phyloP scores from a whole-genome alignment of 2,329 filamentous ascomycete genomes.

The Fusarium globosum region DNA sequence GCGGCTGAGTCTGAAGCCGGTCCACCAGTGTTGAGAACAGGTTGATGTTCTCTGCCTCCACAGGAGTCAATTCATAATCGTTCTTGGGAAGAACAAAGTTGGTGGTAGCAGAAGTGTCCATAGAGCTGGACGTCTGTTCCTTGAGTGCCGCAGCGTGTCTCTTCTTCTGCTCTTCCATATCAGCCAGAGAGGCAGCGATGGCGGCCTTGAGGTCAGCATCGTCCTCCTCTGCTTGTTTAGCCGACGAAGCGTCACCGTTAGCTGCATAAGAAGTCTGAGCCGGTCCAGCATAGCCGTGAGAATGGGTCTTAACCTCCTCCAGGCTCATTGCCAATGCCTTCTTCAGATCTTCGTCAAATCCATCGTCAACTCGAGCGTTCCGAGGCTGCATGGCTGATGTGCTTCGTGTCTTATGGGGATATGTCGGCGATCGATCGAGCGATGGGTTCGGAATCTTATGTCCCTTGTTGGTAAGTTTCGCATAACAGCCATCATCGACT shows the following conservation, averaged over 20 bases:
- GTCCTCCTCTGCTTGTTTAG: conserved; percentile 78
- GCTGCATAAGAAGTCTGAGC: conserved; percentile 52
- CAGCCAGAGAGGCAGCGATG: conserved; percentile 91
- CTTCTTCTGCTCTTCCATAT: conserved; percentile 99
- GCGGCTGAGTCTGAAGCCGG: conserved; percentile 91
- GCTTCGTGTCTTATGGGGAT: conserved; percentile 72
- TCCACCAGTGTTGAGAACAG: conserved; percentile 95
- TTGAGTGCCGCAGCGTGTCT: conserved; percentile 86
- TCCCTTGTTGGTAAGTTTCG: conserved; percentile 82
- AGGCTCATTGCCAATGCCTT: conserved; percentile 95
- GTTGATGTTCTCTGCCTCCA: conserved; percentile 98
- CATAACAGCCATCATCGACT: conserved; percentile 95
- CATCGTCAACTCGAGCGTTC: conserved; percentile 86
- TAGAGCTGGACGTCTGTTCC: conserved; percentile 71
- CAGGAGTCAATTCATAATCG: conserved; percentile 91
- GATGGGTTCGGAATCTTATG: conserved; percentile 55
- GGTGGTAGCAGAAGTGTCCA: conserved; percentile 52
- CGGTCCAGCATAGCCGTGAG: conserved; percentile 77
- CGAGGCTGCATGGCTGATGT: conserved; percentile 85
- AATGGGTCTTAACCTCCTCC: conserved; percentile 85
- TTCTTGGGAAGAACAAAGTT: conserved; percentile 78
- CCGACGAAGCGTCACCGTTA: conserved; percentile 50
- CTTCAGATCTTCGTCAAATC: conserved; percentile 95
- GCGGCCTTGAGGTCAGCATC: conserved; percentile 94
- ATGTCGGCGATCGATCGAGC: conserved; percentile 61